These are phyloP conservation scores for Dimocarpus longan DNA, from an alignment of 345 rosid species.

Conservation along the genomic window DNA sequence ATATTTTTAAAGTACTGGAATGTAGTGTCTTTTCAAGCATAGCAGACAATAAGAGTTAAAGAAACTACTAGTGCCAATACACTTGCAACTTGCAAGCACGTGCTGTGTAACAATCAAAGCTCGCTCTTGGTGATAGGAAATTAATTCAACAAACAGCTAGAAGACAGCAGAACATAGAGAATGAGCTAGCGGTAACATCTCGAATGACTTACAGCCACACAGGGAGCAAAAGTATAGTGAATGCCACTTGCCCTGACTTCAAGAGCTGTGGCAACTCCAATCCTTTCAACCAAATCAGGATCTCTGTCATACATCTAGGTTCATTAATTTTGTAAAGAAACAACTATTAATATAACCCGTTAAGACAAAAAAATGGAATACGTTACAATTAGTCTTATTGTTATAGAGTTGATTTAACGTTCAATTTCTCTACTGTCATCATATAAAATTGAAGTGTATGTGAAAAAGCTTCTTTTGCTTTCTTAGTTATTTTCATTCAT, in stretches of 20 bases:
- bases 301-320: constrained; percentile 48
- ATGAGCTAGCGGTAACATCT: neutral
- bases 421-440: neutral
- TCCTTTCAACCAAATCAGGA: constrained; percentile 61
- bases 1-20: too few relatives aligned
- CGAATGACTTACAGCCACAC: constrained; percentile 69
- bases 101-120: neutral
- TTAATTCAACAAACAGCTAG: neutral
- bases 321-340: constrained; percentile 19
- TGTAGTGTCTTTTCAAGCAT: too few relatives aligned
- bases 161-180: neutral
- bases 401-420: neutral
- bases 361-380: neutral
- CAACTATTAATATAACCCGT: neutral
- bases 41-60: too few relatives aligned
- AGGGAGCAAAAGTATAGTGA: constrained; percentile 88
- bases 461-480: neutral
- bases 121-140: neutral
- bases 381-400: neutral
- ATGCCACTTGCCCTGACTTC: constrained; percentile 87
- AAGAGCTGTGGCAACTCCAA: constrained; percentile 81
- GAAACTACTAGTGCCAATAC: neutral
- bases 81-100: too few relatives aligned
- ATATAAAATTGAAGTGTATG: neutral
- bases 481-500: too few relatives aligned